Conservation (phyloP, 352 stramenopile genomes). For the Phytopythium delawarense region DNA sequence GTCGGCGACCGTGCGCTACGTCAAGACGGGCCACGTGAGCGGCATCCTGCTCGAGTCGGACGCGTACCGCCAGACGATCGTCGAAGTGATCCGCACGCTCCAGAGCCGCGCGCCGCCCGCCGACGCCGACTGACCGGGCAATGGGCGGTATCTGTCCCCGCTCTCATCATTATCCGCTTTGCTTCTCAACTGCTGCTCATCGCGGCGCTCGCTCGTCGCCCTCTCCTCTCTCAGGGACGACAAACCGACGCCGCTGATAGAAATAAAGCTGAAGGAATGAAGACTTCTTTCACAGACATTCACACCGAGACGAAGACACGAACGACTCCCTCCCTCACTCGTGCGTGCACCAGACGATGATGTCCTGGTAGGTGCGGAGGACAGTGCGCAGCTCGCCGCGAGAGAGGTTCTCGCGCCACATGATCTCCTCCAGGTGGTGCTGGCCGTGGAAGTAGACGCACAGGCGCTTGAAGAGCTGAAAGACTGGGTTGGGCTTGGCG, state of each 20-base stretch:
- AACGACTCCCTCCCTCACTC: slow-evolving; percentile 23
- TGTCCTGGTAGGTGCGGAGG: slow-evolving; percentile 82
- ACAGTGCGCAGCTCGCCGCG: slow-evolving; percentile 76
- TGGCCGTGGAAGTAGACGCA: slow-evolving; percentile 86
- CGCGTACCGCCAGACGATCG: slow-evolving; percentile 63
- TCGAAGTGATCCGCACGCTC: slow-evolving; percentile 38
- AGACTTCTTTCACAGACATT: neutral
- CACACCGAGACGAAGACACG: too few relatives aligned
- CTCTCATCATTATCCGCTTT: neutral
- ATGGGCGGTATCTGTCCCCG: slow-evolving; percentile 2
- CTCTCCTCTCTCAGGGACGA: neutral
- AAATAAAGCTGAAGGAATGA: neutral
- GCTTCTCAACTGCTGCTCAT: neutral
- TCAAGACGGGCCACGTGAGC: slow-evolving; percentile 76
- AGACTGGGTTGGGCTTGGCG: slow-evolving; percentile 72
- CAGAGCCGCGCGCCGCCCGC: neutral
- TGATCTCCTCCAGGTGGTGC: slow-evolving; percentile 87
- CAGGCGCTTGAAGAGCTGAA: slow-evolving; percentile 76
- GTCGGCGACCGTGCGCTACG: slow-evolving; percentile 46
- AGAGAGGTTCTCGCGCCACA: slow-evolving; percentile 85
- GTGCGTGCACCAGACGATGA: slow-evolving; percentile 77
- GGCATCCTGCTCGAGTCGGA: slow-evolving; percentile 73
- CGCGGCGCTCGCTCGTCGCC: neutral
- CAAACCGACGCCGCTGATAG: neutral
- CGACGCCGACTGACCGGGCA: neutral